Base-by-base conservation (phyloP, 108 stramenopile species). In the Cylindrotheca closterium region DNA sequence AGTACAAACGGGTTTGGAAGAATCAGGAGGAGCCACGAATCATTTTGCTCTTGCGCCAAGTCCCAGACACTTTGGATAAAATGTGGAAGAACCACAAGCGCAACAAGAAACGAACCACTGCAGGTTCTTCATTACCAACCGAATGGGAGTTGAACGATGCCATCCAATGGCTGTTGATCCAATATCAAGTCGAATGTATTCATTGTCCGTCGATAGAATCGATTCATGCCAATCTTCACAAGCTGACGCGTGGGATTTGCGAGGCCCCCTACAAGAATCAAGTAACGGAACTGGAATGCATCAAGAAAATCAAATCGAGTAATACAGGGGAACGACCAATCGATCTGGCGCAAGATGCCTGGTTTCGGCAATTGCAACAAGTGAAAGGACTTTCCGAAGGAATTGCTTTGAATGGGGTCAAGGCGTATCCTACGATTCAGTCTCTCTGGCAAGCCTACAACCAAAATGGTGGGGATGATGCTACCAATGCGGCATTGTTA, bases 311-410 rank as follows among this genome's bases (percentile, higher is more conserved):
- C 53, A 82, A 82, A 49, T 52, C 51, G 34, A 54, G 33, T 29
- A 31, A 22, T 1, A 47, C 24, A 22, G 47, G 51, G 4, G 65
- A 65, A 19, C 60, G 53, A 54, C 55, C 67, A 4, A 34, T 71
- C 3, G 50, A 45, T 3, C 50, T 52, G 29, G 77, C 74, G 10
- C 55, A 57, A 23, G 79, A 81, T 51, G 56, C 51, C 10, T 86
- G 84, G 84, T n/a, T 74, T 3, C 80, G 84, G 22, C 80, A 81
- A 56, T 47, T 86, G 49, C 81, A 82, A 49, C 72, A 73, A 55
- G 22, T 86, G 1, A 79, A 75, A 1, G 34, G 79, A n/a, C 22
- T 86, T 17, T 79, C 77, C 27, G 69, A 65, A 34, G 42, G 25
- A 2, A 67, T 32, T 61, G 84, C 84, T 12, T 67, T 53, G 15